phyloP scores from a whole-genome alignment of 2,329 filamentous ascomycete genomes.

The Thelonectria rubi region DNA sequence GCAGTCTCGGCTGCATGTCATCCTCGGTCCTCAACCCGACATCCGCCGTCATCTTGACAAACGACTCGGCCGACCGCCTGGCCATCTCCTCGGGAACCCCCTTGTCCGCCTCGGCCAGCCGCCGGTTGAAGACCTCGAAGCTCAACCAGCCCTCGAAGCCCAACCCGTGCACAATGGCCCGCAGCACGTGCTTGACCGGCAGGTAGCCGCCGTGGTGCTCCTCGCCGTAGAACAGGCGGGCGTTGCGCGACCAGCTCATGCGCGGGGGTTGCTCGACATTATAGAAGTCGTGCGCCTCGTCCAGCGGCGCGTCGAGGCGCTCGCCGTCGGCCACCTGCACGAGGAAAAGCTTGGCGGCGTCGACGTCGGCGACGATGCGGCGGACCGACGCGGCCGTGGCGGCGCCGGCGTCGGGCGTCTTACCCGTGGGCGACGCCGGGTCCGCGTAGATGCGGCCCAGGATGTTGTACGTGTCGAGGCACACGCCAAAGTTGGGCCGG shows the following conservation, averaged over 20 bases:
- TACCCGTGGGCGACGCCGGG: conserved; percentile 63
- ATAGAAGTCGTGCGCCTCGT: conserved; percentile 52
- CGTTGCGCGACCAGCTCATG: conserved; percentile 83
- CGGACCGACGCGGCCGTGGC: conserved; percentile 64
- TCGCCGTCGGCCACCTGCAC: conserved; percentile 82
- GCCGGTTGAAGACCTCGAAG: conserved; percentile 71
- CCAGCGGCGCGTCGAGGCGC: conserved; percentile 67
- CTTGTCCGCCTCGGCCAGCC: conserved; percentile 61
- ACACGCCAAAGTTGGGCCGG: conserved; percentile 77
- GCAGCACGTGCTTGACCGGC: conserved; percentile 68
- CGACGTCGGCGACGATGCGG: conserved; percentile 62
- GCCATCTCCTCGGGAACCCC: conserved; percentile 68
- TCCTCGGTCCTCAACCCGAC: conserved; percentile 44
- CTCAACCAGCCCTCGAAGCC: conserved; percentile 76
- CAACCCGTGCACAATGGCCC: conserved; percentile 69
- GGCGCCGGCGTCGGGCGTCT: conserved; percentile 62
- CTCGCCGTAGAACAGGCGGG: conserved; percentile 67
- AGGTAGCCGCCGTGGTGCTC: conserved; percentile 71
- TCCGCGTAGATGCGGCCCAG: conserved; percentile 76
- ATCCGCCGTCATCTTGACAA: conserved; percentile 54
- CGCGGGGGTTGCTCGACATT: conserved; percentile 52
- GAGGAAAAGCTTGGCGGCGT: conserved; percentile 75
- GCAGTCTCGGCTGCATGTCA: conserved; percentile 39
- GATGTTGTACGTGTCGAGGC: conserved; percentile 83
- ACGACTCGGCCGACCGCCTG: conserved; percentile 63